A percentile compares a stretch with the other conserved stretches of the same genome.
These are phyloP conservation scores for Mollisiaceae sp. DNA, from an alignment of 2,329 filamentous ascomycete genomes.

Conservation along the genomic window DNA sequence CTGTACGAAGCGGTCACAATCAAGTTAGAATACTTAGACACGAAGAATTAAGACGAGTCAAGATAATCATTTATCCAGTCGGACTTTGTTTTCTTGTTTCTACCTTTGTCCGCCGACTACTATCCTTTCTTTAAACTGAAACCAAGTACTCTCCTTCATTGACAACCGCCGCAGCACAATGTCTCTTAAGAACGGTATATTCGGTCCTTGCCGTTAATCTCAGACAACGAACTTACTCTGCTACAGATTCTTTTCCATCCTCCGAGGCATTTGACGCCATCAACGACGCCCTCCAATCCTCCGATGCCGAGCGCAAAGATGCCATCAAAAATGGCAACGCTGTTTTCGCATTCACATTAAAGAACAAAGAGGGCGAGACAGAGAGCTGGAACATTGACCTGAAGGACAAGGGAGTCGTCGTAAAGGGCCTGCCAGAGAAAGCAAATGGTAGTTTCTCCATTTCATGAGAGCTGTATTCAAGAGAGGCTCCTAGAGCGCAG, in stretches of 20 bases:
- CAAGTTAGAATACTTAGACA: neutral
- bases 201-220: neutral
- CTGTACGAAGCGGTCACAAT: neutral
- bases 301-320: constrained; percentile 77
- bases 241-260: constrained; percentile 79
- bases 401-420: constrained; percentile 85
- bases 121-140: neutral
- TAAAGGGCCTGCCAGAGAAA: constrained; percentile 78
- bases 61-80: neutral
- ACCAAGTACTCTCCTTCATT: neutral
- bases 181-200: constrained; percentile 74
- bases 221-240: constrained; percentile 16
- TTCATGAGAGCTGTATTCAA: neutral
- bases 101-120: neutral
- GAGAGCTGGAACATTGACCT: constrained; percentile 95
- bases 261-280: constrained; percentile 93
- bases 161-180: constrained; percentile 48
- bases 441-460: constrained; percentile 69
- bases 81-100: neutral
- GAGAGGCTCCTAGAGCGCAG: neutral
- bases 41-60: neutral
- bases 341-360: constrained; percentile 89
- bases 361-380: constrained; percentile 81
- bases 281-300: constrained; percentile 69
- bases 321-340: constrained; percentile 88